Evolutionary conservation across 768 basidiomycete genomes (phyloP), one percentile per base, ranked within the genome.

Genomic region (Amanita rubescens): DNA sequence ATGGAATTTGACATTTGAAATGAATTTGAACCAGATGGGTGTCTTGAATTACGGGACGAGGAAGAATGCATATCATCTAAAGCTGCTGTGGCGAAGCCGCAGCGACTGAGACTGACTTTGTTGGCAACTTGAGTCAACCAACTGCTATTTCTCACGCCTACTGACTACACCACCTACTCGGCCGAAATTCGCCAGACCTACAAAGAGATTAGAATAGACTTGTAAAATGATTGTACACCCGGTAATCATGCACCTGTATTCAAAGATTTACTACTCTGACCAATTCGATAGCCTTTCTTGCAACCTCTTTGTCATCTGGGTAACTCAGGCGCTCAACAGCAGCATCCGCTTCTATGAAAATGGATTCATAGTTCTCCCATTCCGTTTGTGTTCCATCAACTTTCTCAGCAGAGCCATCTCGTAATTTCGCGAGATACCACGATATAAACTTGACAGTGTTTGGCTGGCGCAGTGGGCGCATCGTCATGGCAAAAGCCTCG

Each of bases 341-440:
- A 45, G 51, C 60, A 27, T 64, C 62, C 11, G 63, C 66, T 14
- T 58, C 39, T 24, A 69, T 38, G 41, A 64, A 73, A 32, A 63
- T 51, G 22, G 70, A 57, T 32, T 60, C 60, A 58, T 66, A 70
- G 42, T 62, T 55, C 57, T 72, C 69, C 41, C 60, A 64, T 30
- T 59, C 65, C 15, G 65, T 70, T 55, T 71, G 68, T 5, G 65
- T 73, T 39, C 66, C 67, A 24, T 63, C 49, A 27, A 56, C 57
- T 47, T 62, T 67, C 17, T 49, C 51, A 7, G 38, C 55, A 42
- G 32, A 35, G 15, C 53, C 58, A 30, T 61, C 59, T 2, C 55
- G 60, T 6, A 56, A 57, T 38, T 55, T 59, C 45, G 69, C 63
- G 17, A 69, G 57, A 57, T 60, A 74, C 75, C 72, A 76, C 67